Evolutionary conservation across 352 stramenopile species (phyloP).

Genomic region (Globisporangium orthogonon): DNA sequence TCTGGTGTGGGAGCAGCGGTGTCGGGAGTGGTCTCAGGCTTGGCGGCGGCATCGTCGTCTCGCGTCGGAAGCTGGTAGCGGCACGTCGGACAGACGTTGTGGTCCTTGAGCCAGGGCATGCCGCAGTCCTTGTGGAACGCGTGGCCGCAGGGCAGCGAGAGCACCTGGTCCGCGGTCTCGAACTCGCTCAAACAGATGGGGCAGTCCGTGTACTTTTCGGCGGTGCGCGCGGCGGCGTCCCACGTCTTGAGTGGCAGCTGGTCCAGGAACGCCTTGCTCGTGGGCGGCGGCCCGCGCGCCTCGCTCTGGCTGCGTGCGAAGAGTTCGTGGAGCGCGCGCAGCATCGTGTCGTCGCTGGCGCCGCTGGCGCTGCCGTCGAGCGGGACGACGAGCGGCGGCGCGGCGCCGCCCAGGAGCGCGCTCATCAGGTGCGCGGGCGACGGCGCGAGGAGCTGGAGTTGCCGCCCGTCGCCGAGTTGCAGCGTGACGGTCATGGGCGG

Average conservation of each 20-base stretch:
- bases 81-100: conserved; percentile 80
- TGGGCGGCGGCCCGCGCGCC: conserved; percentile 55
- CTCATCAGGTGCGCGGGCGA: conserved; percentile 30
- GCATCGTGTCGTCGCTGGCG: conserved; percentile 20
- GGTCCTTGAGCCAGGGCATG: conserved; percentile 65
- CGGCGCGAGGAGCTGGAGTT: conserved; percentile 44
- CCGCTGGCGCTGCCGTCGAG: neutral
- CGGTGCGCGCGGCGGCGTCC: conserved; percentile 28
- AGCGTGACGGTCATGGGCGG: conserved; percentile 55
- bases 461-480: conserved; percentile 50
- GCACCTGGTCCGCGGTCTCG: conserved; percentile 50
- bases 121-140: conserved; percentile 76
- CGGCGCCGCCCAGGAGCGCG: conserved; percentile 21
- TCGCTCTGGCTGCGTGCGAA: conserved; percentile 60
- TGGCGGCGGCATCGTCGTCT: neutral
- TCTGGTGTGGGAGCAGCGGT: neutral
- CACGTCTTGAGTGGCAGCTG: conserved; percentile 60
- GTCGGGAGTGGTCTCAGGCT: conserved; percentile 3
- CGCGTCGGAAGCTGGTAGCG: conserved; percentile 53
- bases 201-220: conserved; percentile 55
- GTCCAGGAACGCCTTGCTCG: conserved; percentile 62
- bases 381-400: conserved; percentile 6
- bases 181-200: conserved; percentile 76
- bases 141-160: conserved; percentile 69
- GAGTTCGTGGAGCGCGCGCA: conserved; percentile 50